Percentiles rank a stretch among this genome's conserved stretches.
These are phyloP conservation scores for Coffea eugenioides DNA, from an alignment of 257 asterid genomes.

Conservation along the genomic window DNA sequence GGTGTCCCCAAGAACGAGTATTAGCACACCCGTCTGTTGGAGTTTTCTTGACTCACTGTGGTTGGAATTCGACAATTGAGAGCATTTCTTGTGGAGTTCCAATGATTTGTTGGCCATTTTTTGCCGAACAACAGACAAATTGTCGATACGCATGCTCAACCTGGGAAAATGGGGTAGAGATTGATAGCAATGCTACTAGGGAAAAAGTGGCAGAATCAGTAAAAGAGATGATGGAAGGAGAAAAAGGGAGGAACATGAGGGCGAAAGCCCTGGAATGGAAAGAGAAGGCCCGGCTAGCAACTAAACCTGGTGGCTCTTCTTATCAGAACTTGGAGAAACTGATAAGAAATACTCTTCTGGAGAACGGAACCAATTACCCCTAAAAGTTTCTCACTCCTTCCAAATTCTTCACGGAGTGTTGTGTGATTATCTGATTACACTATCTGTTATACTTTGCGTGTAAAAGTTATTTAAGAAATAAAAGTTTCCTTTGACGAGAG, in stretches of 20 bases:
- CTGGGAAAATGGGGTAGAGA: conserved; percentile 58
- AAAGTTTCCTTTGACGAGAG: neutral
- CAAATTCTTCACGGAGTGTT: neutral
- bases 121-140: conserved; percentile 67
- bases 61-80: conserved; percentile 19
- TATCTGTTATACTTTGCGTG: no score
- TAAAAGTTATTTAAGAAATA: no score
- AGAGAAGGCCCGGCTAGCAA: neutral
- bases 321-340: conserved; percentile 4
- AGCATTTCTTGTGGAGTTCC: conserved; percentile 56
- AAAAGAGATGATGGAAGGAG: conserved; percentile 59
- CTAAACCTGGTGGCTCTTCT: conserved; percentile 18
- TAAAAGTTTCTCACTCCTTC: neutral
- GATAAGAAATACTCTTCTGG: neutral
- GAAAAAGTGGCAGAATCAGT: conserved; percentile 50
- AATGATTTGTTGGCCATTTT: conserved; percentile 74
- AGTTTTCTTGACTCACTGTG: conserved; percentile 52
- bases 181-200: conserved; percentile 47
- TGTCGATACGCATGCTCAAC: conserved; percentile 46
- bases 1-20: conserved; percentile 66
- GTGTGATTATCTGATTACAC: neutral
- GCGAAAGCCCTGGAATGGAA: conserved; percentile 40
- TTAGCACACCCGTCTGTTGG: conserved; percentile 49
- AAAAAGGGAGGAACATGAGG: conserved; percentile 52
- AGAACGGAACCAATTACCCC: neutral